These are phyloP conservation scores for Diaporthe batatas DNA, from an alignment of 2,329 filamentous ascomycete species.

Conservation along the genomic window DNA sequence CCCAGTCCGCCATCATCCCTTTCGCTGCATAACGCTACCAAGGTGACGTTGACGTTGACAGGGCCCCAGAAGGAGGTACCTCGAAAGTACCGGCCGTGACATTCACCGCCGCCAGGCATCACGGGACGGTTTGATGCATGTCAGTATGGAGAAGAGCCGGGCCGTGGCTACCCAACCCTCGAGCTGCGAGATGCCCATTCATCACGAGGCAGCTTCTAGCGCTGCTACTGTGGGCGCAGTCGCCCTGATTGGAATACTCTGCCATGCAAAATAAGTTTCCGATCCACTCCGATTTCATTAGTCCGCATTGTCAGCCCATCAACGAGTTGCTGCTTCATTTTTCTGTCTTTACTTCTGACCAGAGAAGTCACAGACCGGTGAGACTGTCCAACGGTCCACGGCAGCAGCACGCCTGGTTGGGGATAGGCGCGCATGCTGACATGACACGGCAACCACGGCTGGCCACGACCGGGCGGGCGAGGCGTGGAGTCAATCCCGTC, in stretches of 20 bases:
- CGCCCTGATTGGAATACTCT: conserved; percentile 28
- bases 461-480: conserved; percentile 21
- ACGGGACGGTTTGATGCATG: conserved; percentile 35
- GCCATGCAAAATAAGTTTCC: conserved; percentile 31
- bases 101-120: conserved; percentile 34
- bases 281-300: conserved; percentile 30
- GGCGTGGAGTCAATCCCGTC: conserved; percentile 34
- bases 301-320: conserved; percentile 24
- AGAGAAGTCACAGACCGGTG: conserved; percentile 20
- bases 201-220: conserved; percentile 32
- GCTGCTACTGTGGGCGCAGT: conserved; percentile 30
- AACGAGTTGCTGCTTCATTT: conserved; percentile 22
- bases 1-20: conserved; percentile 37
- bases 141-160: conserved; percentile 34
- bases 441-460: conserved; percentile 31
- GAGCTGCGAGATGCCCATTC: conserved; percentile 28
- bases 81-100: conserved; percentile 38
- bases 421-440: conserved; percentile 32
- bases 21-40: conserved; percentile 41
- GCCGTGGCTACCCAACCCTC: conserved; percentile 36
- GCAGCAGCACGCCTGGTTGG: conserved; percentile 14
- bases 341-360: conserved; percentile 25
- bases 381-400: conserved; percentile 35
- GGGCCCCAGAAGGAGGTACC: conserved; percentile 35
- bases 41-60: conserved; percentile 38